These are phyloP conservation scores for Candida anutae DNA, from an alignment of 1,139 yeast species.

Conservation along the genomic window DNA sequence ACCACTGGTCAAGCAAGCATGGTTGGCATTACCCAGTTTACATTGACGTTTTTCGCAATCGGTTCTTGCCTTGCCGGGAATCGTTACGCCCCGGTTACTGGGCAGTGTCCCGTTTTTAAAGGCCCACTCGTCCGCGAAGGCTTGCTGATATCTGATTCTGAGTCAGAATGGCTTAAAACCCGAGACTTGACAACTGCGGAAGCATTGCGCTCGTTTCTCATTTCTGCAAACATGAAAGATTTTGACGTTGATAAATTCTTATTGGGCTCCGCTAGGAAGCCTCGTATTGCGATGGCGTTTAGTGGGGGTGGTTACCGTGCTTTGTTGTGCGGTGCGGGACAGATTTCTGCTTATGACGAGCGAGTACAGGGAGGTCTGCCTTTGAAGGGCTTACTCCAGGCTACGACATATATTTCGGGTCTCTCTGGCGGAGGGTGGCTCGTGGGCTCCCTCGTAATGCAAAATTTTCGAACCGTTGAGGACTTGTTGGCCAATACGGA, in stretches of 20 bases:
- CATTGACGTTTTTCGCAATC: no score
- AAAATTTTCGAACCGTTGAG: conserved; percentile 13
- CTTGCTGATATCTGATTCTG: conserved; percentile 20
- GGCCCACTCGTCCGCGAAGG: neutral
- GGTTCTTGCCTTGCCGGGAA: no score
- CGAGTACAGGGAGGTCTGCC: conserved; percentile 46
- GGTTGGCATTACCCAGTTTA: no score
- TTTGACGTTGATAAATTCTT: conserved; percentile 12
- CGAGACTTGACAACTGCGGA: conserved; percentile 48
- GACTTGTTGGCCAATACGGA: conserved; percentile 6
- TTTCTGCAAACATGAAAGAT: conserved; percentile 9
- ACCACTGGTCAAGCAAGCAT: no score
- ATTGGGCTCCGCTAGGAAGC: conserved; percentile 17
- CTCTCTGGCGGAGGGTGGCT: conserved; percentile 18
- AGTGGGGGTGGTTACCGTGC: conserved; percentile 94
- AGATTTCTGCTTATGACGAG: conserved; percentile 68
- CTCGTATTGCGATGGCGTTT: conserved; percentile 65
- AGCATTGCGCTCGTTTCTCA: conserved; percentile 33
- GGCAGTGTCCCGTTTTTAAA: no score
- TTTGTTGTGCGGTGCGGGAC: conserved; percentile 83
- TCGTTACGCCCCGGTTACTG: no score
- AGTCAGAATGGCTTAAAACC: conserved; percentile 29
- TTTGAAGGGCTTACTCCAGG: conserved; percentile 14
- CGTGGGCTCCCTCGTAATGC: conserved; percentile 12
- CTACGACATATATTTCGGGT: conserved; percentile 15